Conservation (phyloP, 495 filamentous ascomycete species). For the Penicillium maclennaniae region DNA sequence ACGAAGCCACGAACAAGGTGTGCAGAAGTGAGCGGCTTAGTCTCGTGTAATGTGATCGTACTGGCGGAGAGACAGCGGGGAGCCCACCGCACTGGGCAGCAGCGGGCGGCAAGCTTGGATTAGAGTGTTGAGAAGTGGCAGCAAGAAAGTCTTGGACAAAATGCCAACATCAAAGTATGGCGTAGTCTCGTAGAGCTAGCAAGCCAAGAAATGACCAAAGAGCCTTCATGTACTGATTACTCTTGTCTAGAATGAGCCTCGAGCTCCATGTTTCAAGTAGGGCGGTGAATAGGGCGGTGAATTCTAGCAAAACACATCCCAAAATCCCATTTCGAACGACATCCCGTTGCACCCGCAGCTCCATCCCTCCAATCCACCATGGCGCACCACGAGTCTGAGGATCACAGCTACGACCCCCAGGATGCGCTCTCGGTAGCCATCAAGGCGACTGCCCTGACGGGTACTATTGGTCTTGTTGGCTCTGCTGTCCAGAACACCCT, state of each 20-base stretch:
- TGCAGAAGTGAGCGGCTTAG: background rate
- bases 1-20: background rate
- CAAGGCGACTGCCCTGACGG: constrained; percentile 60
- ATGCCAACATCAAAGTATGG: background rate
- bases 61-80: constrained; percentile 27
- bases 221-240: background rate
- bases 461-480: constrained; percentile 62
- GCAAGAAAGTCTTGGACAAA: background rate
- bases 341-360: constrained; percentile 25
- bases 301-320: constrained; percentile 29
- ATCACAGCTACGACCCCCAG: constrained; percentile 64
- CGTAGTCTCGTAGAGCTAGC: background rate
- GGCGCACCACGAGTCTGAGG: constrained; percentile 41
- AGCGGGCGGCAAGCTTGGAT: constrained; percentile 19
- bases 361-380: constrained; percentile 38
- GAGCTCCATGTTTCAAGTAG: constrained; percentile 5
- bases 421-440: constrained; percentile 70
- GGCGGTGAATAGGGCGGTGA: constrained; percentile 25
- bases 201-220: background rate
- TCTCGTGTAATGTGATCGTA: constrained; percentile 10
- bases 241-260: background rate
- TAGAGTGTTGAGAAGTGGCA: background rate
- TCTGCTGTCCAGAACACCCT: constrained; percentile 85
- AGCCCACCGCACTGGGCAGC: constrained; percentile 24
- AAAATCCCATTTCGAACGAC: constrained; percentile 28